A percentile compares a stretch with the other conserved stretches of the same genome.
Conservation (phyloP, 1,284 basidiomycete species). For the Cryptococcus neoformans region DNA sequence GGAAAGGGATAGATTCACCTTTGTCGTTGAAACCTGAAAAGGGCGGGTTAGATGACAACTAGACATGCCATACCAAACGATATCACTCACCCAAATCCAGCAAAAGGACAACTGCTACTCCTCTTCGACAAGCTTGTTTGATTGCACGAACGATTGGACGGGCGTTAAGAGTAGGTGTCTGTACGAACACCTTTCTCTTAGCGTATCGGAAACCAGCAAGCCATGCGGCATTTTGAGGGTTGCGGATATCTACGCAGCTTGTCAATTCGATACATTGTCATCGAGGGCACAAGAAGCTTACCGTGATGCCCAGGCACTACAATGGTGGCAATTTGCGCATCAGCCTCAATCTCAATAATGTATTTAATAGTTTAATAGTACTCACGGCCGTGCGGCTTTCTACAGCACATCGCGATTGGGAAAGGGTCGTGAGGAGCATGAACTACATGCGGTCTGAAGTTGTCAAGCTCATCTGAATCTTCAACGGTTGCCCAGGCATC, state of each 20-base stretch:
- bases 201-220: constrained; percentile 68
- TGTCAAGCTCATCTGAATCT: constrained; percentile 51
- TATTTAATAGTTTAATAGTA: constrained; percentile 3
- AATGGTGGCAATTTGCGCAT: neutral
- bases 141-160: constrained; percentile 63
- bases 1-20: constrained; percentile 63
- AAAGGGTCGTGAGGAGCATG: constrained; percentile 61
- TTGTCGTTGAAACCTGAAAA: constrained; percentile 60
- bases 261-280: neutral
- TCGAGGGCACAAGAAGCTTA: constrained; percentile 2
- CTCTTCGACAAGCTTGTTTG: constrained; percentile 63
- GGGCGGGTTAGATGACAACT: constrained; percentile 1
- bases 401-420: constrained; percentile 70
- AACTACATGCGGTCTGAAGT: constrained; percentile 58
- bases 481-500: constrained; percentile 53
- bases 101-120: constrained; percentile 64
- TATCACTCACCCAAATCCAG: constrained; percentile 54
- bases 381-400: constrained; percentile 61
- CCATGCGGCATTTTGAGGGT: constrained; percentile 74
- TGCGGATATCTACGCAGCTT: constrained; percentile 53
- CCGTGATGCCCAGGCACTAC: constrained; percentile 46
- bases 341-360: neutral
- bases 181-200: constrained; percentile 67
- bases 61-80: neutral
- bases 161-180: constrained; percentile 74